These are phyloP conservation scores for Bipolaris bicolor DNA, from an alignment of 2,329 filamentous ascomycete genomes.

Conservation along the genomic window DNA sequence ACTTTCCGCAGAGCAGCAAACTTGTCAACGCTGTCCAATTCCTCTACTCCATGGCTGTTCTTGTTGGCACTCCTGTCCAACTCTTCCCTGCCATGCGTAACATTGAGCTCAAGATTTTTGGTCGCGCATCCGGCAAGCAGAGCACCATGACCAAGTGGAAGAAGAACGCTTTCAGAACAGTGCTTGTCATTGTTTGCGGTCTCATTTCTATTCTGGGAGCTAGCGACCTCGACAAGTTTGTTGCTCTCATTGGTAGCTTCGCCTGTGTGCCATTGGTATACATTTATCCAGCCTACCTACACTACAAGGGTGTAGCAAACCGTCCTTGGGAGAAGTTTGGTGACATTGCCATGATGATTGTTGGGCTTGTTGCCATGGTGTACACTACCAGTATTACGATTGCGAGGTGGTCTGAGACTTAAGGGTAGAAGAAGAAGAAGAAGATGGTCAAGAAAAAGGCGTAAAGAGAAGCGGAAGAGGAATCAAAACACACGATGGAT, in stretches of 20 bases:
- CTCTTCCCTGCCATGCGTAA: slow-evolving; percentile 76
- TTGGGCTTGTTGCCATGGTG: slow-evolving; percentile 73
- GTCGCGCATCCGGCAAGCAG: slow-evolving; percentile 69
- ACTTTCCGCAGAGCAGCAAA: slow-evolving; percentile 72
- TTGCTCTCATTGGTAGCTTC: slow-evolving; percentile 74
- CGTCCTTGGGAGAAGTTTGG: slow-evolving; percentile 61
- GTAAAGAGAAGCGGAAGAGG: not conserved
- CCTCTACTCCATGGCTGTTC: slow-evolving; percentile 73
- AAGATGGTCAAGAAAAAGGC: not conserved
- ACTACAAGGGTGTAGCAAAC: slow-evolving; percentile 70
- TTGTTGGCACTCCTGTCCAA: slow-evolving; percentile 77
- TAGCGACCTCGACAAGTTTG: slow-evolving; percentile 74
- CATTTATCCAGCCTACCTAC: slow-evolving; percentile 75
- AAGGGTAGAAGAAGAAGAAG: not conserved
- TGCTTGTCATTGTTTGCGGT: slow-evolving; percentile 64
- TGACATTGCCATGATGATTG: slow-evolving; percentile 66
- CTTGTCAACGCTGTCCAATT: slow-evolving; percentile 80
- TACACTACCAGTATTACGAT: slow-evolving; percentile 73
- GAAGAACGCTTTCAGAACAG: slow-evolving; percentile 71
- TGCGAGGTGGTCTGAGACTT: slow-evolving; percentile 38
- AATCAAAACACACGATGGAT: not conserved
- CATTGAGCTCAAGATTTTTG: slow-evolving; percentile 71
- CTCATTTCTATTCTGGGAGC: slow-evolving; percentile 68
- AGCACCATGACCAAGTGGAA: slow-evolving; percentile 72
- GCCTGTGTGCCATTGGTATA: slow-evolving; percentile 79